Conservation (phyloP, 1,284 basidiomycete species). For the Takashimella tepidaria region DNA sequence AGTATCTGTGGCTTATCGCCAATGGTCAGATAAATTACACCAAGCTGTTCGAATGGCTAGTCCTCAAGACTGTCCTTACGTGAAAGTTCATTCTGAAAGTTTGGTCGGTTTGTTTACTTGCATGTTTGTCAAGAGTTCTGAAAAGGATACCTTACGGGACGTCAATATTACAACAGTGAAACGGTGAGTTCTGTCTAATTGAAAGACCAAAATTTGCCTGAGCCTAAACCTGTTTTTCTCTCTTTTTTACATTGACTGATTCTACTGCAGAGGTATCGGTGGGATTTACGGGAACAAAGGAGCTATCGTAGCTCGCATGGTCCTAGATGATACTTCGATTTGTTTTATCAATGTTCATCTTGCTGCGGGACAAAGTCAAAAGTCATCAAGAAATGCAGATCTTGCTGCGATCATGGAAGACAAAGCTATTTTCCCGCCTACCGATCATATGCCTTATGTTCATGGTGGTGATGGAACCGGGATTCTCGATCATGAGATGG, state of each 20-base stretch:
- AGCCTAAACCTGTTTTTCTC: too few relatives aligned
- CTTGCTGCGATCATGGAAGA: constrained; percentile 79
- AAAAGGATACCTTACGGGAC: constrained; percentile 58
- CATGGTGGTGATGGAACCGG: constrained; percentile 92
- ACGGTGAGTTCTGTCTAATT: constrained; percentile 33
- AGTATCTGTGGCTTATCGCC: constrained; percentile 75
- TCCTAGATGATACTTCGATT: constrained; percentile 83
- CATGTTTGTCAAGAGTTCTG: constrained; percentile 60
- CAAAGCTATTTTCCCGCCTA: constrained; percentile 60
- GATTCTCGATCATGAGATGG: constrained; percentile 89
- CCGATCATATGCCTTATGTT: constrained; percentile 63
- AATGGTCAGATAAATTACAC: constrained; percentile 79
- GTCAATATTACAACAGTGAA: constrained; percentile 75
- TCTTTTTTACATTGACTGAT: neutral
- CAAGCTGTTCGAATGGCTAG: constrained; percentile 65
- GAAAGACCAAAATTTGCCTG: too few relatives aligned
- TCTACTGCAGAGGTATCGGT: constrained; percentile 64
- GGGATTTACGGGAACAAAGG: constrained; percentile 97
- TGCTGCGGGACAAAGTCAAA: constrained; percentile 83
- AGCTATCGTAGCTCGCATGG: constrained; percentile 81
- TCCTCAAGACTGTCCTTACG: constrained; percentile 65
- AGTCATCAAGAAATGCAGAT: constrained; percentile 78
- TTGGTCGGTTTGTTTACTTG: constrained; percentile 86
- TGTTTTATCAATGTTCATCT: constrained; percentile 96
- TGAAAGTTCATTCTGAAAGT: constrained; percentile 76